A percentile compares a stretch with the other conserved stretches of the same genome.
Conservation (phyloP, 2,329 filamentous ascomycete genomes). For the Apiospora aurea region DNA sequence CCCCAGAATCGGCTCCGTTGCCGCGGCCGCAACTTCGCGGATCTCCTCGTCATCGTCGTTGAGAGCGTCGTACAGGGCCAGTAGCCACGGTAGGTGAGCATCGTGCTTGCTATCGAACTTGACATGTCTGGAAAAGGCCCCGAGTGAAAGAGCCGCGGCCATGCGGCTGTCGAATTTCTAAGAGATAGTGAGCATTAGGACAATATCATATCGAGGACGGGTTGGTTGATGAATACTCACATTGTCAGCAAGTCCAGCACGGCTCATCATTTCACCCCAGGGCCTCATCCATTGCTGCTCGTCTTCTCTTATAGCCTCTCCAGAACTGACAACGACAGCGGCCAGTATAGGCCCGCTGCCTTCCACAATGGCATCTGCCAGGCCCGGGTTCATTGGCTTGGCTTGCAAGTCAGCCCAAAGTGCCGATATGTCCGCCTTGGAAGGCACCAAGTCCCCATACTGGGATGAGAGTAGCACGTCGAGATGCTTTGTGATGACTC, state of each 20-base stretch:
- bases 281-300: slow-evolving; percentile 36
- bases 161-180: slow-evolving; percentile 71
- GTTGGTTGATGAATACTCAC: slow-evolving; percentile 42
- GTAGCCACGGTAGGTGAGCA: slow-evolving; percentile 61
- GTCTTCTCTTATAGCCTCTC: slow-evolving; percentile 27
- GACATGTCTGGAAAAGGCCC: slow-evolving; percentile 52
- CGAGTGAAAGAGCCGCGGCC: slow-evolving; percentile 64
- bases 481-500: slow-evolving; percentile 55
- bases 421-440: slow-evolving; percentile 42
- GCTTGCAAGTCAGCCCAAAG: slow-evolving; percentile 51
- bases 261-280: slow-evolving; percentile 60
- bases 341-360: slow-evolving; percentile 54
- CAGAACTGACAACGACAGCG: slow-evolving; percentile 35
- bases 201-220: neutral
- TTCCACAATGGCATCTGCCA: slow-evolving; percentile 58
- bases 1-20: slow-evolving; percentile 55
- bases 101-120: slow-evolving; percentile 31
- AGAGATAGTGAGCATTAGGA: slow-evolving; percentile 8
- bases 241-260: slow-evolving; percentile 56
- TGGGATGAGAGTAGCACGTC: slow-evolving; percentile 40
- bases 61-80: slow-evolving; percentile 76
- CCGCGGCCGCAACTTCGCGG: slow-evolving; percentile 66
- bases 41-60: slow-evolving; percentile 95
- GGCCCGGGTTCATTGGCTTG: slow-evolving; percentile 53
- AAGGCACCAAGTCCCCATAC: slow-evolving; percentile 41